phyloP scores from a whole-genome alignment of 1,284 basidiomycete species.

The Dichomitus squalens region DNA sequence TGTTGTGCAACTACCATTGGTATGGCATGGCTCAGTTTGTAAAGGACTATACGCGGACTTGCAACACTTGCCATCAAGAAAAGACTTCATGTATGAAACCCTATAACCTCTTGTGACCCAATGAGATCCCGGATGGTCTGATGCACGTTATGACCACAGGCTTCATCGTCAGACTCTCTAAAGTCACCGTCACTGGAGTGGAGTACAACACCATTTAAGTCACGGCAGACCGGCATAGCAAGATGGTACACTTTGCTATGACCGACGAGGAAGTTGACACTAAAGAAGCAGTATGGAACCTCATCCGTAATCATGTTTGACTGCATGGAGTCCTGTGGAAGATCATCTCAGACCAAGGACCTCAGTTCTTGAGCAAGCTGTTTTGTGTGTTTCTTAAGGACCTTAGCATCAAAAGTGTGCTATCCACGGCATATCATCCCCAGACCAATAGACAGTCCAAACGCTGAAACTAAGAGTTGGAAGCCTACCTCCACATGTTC shows the following conservation, averaged over 20 bases:
- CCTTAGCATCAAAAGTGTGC: too few species aligned
- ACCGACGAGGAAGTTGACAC: constrained; percentile 8
- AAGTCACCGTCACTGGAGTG: too few species aligned
- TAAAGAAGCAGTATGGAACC: constrained; percentile 1
- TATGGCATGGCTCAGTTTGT: constrained; percentile 32
- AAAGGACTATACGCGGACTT: constrained; percentile 38
- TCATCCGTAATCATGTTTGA: constrained; percentile 9
- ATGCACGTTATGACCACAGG: constrained; percentile 33
- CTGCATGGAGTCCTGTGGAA: too few species aligned
- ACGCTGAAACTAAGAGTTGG: constrained; percentile 32
- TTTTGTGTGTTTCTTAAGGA: too few species aligned
- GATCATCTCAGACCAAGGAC: too few species aligned
- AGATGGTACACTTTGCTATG: too few species aligned
- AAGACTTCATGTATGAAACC: constrained; percentile 31
- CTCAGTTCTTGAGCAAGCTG: too few species aligned
- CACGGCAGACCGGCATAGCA: too few species aligned
- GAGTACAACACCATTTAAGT: too few species aligned
- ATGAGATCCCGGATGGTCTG: constrained; percentile 4
- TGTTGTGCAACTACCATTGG: not conserved
- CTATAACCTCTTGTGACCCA: constrained; percentile 6
- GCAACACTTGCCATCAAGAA: constrained; percentile 39
- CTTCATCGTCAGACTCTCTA: constrained; percentile 40
- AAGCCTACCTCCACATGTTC: constrained; percentile 25
- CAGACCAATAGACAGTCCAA: constrained; percentile 36
- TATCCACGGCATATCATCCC: too few species aligned